Conservation (phyloP, 257 asterid genomes). For the Ophiorrhiza pumila region DNA sequence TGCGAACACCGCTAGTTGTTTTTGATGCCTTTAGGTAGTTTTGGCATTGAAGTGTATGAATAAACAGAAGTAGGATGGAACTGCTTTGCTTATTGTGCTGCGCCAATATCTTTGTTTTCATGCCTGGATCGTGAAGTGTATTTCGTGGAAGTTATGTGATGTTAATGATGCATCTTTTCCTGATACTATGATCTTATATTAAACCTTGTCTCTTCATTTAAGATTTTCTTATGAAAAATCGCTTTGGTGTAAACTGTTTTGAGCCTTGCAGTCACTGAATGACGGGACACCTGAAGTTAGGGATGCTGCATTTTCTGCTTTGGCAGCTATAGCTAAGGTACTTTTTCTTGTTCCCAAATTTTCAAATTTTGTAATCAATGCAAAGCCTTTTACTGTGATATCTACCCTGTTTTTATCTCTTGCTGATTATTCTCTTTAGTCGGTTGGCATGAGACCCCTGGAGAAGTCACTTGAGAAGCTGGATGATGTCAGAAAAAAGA, state of each 20-base stretch:
- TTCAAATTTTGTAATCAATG: slow-evolving; percentile 16
- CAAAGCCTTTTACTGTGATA: background rate
- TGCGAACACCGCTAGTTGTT: no score
- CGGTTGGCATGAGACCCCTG: slow-evolving; percentile 98
- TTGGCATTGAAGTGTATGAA: no score
- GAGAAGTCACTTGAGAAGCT: slow-evolving; percentile 90
- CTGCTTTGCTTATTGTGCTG: no score
- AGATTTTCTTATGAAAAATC: slow-evolving; percentile 6
- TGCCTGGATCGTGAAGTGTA: background rate
- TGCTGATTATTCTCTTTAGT: slow-evolving; percentile 36
- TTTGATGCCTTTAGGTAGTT: background rate
- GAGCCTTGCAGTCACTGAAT: slow-evolving; percentile 65
- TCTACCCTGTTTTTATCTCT: slow-evolving; percentile 8
- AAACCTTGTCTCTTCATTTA: background rate
- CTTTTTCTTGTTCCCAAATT: slow-evolving; percentile 4
- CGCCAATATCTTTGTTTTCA: background rate
- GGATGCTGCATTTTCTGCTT: slow-evolving; percentile 96
- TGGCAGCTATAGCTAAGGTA: slow-evolving; percentile 97
- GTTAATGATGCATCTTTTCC: background rate
- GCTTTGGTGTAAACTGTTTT: slow-evolving; percentile 16
- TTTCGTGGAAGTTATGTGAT: background rate
- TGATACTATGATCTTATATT: background rate
- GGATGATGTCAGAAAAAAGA: slow-evolving; percentile 89
- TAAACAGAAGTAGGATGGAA: background rate
- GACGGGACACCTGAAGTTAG: slow-evolving; percentile 99